Evolutionary conservation across 345 rosid species (phyloP), one percentile per base, ranked within the genome.

Genomic region (Gossypium herbaceum): DNA sequence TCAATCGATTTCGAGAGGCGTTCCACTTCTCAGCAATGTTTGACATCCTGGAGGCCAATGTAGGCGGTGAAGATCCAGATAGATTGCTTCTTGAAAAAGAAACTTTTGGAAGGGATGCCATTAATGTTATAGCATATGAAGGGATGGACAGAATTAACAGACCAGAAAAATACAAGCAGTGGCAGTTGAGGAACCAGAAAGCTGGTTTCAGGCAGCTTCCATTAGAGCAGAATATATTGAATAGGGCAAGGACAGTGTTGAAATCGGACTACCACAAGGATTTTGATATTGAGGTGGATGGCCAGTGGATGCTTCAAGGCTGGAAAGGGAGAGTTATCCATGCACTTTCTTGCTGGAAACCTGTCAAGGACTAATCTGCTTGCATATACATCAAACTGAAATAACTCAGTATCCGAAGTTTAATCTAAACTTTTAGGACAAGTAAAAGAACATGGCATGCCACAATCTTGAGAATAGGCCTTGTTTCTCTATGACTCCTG

Each of bases 301-400:
- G 84, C 15, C 72, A 81, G 2, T 92, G 96, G 93, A 81, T 91
- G 91, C 85, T 91, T 52, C 94, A 86, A 69, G 96, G 96, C n/a
- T 92, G 97, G 97, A 92, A 92, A 56, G 94, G 97, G 10, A 59
- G 39, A 59, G 17, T 24, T 24, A 59, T 11, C 39, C 63, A 59
- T 59, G 63, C 63, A 24, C 34, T 59, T 59, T 59, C 63, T 59
- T 59, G 63, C 63, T 59, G 63, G 63, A 58, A 58, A 58, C 39
- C 63, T 58, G 39, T 59, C 64, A 27, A 39, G 62, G 74, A 68
- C 22, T 55, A 55, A 55, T 19, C 59, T 55, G 59, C 24, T 55
- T 55, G 7, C 7, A 34, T 34, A 34, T 34, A 34, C 41, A 34
- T 34, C 41, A 34, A 34, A 34, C 41, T 34, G 39, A 34, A 34